Conservation (phyloP, 352 stramenopile genomes). For the Phytophthora foliorum region DNA sequence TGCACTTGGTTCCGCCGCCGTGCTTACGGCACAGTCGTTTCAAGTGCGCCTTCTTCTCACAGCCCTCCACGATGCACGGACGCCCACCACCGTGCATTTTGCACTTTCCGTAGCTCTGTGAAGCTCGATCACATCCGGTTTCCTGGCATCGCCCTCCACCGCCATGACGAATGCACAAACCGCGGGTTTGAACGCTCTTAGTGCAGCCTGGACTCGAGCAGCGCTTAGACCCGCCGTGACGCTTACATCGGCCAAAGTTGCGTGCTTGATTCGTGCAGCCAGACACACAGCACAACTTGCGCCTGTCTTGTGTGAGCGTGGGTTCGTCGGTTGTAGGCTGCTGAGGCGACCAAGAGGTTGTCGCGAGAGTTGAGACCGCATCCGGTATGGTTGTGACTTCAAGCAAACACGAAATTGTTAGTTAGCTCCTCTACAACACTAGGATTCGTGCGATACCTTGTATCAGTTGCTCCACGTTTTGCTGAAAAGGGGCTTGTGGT, state of each 20-base stretch:
- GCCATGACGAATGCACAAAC: constrained; percentile 72
- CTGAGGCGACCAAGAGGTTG: constrained; percentile 21
- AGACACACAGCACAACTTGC: constrained; percentile 78
- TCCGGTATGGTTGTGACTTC: not conserved
- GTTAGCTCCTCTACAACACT: not conserved
- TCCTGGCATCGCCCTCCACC: constrained; percentile 81
- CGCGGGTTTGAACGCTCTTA: constrained; percentile 85
- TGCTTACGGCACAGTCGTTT: constrained; percentile 87
- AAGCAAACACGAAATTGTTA: not conserved
- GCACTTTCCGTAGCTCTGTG: constrained; percentile 81
- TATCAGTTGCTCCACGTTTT: not conserved
- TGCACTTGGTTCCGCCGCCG: constrained; percentile 83
- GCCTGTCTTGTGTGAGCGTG: constrained; percentile 73
- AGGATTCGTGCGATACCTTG: not conserved
- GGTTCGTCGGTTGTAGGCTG: constrained; percentile 22
- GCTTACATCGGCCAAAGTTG: constrained; percentile 86
- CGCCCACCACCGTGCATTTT: constrained; percentile 67
- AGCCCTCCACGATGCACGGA: constrained; percentile 67
- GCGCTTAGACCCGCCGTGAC: constrained; percentile 82
- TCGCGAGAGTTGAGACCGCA: constrained; percentile 20
- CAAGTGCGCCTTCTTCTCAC: constrained; percentile 85
- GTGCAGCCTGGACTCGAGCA: constrained; percentile 76
- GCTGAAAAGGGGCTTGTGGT: not conserved
- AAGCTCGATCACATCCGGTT: constrained; percentile 47
- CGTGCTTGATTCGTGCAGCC: constrained; percentile 83